Evolutionary conservation across 192 early-diverging fungal genomes (phyloP).

Genomic region (Borealophlyctis nickersoniae): DNA sequence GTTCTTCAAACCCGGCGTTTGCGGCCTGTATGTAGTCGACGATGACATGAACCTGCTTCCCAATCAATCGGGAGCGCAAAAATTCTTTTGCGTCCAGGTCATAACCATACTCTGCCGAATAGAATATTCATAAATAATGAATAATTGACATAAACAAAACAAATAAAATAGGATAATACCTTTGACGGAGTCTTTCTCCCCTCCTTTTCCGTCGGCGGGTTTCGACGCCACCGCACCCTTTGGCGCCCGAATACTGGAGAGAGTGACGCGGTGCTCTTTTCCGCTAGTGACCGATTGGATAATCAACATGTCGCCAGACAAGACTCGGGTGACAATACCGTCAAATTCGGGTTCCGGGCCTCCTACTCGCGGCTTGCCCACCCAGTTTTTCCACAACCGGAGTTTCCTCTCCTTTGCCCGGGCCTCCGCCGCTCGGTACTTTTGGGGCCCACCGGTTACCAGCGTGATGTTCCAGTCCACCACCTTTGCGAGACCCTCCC

Average conservation of each 20-base stretch:
- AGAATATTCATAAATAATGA: too few relatives aligned
- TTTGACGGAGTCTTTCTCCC: conserved; percentile 66
- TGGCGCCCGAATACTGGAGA: conserved; percentile 63
- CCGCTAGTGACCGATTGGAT: conserved; percentile 41
- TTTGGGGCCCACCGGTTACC: conserved; percentile 67
- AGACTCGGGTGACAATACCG: conserved; percentile 59
- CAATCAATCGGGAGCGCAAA: conserved; percentile 83
- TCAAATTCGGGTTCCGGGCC: conserved; percentile 58
- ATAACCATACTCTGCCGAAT: conserved; percentile 79
- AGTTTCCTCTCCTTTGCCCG: conserved; percentile 73
- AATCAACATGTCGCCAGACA: conserved; percentile 56
- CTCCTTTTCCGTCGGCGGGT: conserved; percentile 24
- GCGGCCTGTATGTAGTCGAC: conserved; percentile 93
- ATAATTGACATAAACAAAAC: too few relatives aligned
- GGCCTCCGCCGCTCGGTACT: conserved; percentile 75
- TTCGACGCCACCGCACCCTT: conserved; percentile 43
- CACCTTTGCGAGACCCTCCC: conserved; percentile 77
- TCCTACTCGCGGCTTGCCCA: conserved; percentile 49
- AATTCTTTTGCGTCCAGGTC: conserved; percentile 85
- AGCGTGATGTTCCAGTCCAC: conserved; percentile 81
- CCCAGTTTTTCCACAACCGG: conserved; percentile 82
- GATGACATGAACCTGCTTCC: conserved; percentile 68
- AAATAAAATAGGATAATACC: too few relatives aligned
- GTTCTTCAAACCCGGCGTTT: conserved; percentile 75
- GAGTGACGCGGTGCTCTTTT: conserved; percentile 55